Base-by-base conservation (phyloP, 2,329 filamentous ascomycete species). In the Fusarium bactridioides region DNA sequence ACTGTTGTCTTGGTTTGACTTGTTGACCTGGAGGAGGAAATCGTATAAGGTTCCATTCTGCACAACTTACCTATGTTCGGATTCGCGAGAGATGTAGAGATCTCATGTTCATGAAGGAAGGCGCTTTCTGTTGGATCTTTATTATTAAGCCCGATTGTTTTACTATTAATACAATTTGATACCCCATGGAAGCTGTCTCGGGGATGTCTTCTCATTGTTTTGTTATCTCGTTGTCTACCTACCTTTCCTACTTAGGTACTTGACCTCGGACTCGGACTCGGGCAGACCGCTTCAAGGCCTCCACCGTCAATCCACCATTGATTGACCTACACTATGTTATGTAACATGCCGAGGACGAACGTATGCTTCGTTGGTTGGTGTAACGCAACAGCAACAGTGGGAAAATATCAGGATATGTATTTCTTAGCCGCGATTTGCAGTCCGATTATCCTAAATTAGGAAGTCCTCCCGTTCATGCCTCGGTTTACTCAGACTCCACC, bases 401-500 rank as follows among this genome's bases (percentile, higher is more conserved):
- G 51, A 44, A 23, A 25, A 51, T 41, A 41, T 31, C 31, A 33
- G 31, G 31, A 33, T 33, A 33, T 33, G 25, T 61, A 40, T 41
- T 38, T 55, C 27, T 41, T 54, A 54, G 50, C 35, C 69, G 67
- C 55, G 31, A 59, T 41, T 71, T 47, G 61, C 45, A 47, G 67
- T 41, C 65, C 45, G 19, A 58, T 61, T 55, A 50, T 59, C 41
- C 66, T 69, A 21, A 59, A 69, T 58, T 69, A 59, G 70, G 70
- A 74, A 73, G 56, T 64, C 21, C 25, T 65, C 47, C 70, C 70
- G 70, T 35, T 21, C 54, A 64, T 67, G 70, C 70, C 70, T 73
- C 70, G 70, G 70, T 55, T 48, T 63, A 23, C 33, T 19, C 16
- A 19, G 60, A 50, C 45, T 38, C 27, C 64, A 69, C 65, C 54